phyloP scores from a whole-genome alignment of 2,329 filamentous ascomycete species.

The Triangularia setosa region DNA sequence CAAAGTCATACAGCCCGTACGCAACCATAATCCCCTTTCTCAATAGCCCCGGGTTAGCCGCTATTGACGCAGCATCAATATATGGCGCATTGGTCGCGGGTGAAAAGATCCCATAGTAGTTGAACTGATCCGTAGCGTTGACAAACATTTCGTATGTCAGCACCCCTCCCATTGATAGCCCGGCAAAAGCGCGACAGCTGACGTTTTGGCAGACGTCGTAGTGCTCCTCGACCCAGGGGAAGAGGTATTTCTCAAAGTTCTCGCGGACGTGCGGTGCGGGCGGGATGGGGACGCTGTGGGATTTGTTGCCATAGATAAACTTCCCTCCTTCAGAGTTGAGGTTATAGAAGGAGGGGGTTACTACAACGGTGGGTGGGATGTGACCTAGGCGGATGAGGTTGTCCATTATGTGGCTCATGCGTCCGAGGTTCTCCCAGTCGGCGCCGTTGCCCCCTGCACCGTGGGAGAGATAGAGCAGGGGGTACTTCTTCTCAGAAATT shows the following conservation, averaged over 20 bases:
- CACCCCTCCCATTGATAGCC: slow-evolving; percentile 28
- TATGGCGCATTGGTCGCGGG: slow-evolving; percentile 24
- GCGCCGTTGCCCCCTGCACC: slow-evolving; percentile 29
- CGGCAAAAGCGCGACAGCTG: slow-evolving; percentile 29
- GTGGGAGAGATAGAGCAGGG: slow-evolving; percentile 30
- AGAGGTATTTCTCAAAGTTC: slow-evolving; percentile 28
- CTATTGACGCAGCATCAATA: slow-evolving; percentile 18
- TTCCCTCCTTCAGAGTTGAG: slow-evolving; percentile 21
- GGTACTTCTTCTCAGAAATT: slow-evolving; percentile 25
- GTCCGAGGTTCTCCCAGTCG: slow-evolving; percentile 31
- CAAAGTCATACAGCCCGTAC: slow-evolving; percentile 30
- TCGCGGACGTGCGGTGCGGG: slow-evolving; percentile 23
- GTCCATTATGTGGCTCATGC: slow-evolving; percentile 30
- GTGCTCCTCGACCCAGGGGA: slow-evolving; percentile 28
- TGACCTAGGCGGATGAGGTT: slow-evolving; percentile 29
- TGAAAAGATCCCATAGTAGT: slow-evolving; percentile 31
- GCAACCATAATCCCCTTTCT: slow-evolving; percentile 27
- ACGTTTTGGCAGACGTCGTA: slow-evolving; percentile 26
- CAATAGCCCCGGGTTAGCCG: slow-evolving; percentile 14
- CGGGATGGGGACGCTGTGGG: slow-evolving; percentile 19
- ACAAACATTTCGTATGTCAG: slow-evolving; percentile 32
- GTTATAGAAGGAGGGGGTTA: slow-evolving; percentile 31
- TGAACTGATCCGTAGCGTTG: slow-evolving; percentile 30
- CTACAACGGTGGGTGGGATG: slow-evolving; percentile 30
- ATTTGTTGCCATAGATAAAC: slow-evolving; percentile 28